phyloP scores from a whole-genome alignment of 1,284 basidiomycete genomes.

The Rhodofomes roseus region DNA sequence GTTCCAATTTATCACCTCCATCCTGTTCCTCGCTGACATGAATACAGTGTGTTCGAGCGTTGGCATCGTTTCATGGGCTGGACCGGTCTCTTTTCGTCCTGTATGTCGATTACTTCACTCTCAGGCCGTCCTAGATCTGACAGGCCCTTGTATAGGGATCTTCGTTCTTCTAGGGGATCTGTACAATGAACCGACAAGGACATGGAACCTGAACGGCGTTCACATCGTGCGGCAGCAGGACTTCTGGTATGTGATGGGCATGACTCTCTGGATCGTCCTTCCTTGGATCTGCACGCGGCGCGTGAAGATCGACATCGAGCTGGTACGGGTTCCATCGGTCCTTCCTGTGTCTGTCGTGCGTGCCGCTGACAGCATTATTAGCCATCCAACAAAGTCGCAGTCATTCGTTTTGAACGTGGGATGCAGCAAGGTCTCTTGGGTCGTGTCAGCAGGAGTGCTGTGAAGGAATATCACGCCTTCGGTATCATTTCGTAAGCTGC shows the following conservation, averaged over 20 bases:
- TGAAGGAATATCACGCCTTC: slow-evolving; percentile 64
- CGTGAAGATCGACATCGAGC: slow-evolving; percentile 70
- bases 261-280: slow-evolving; percentile 70
- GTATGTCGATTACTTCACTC: slow-evolving; percentile 30
- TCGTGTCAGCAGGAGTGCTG: slow-evolving; percentile 49
- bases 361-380: slow-evolving; percentile 16
- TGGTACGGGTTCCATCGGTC: slow-evolving; percentile 41
- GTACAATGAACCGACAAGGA: slow-evolving; percentile 47
- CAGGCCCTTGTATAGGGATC: slow-evolving; percentile 39
- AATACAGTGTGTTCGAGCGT: slow-evolving; percentile 61
- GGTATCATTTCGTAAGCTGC: slow-evolving; percentile 50
- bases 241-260: slow-evolving; percentile 70
- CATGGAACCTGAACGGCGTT: slow-evolving; percentile 52
- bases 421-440: slow-evolving; percentile 63
- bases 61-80: slow-evolving; percentile 77
- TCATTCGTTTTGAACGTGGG: slow-evolving; percentile 56
- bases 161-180: slow-evolving; percentile 65
- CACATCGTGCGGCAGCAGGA: slow-evolving; percentile 64
- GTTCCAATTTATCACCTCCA: slow-evolving; percentile 17
- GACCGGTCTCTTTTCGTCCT: slow-evolving; percentile 57
- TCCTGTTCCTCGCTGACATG: slow-evolving; percentile 6
- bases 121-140: not conserved
- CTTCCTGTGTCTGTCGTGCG: not conserved
- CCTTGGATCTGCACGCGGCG: slow-evolving; percentile 76
- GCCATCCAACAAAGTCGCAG: slow-evolving; percentile 59